A percentile compares a stretch with the other conserved stretches of the same genome.
Conservation (phyloP, 805 yeast species). For the Candida insectorum region DNA sequence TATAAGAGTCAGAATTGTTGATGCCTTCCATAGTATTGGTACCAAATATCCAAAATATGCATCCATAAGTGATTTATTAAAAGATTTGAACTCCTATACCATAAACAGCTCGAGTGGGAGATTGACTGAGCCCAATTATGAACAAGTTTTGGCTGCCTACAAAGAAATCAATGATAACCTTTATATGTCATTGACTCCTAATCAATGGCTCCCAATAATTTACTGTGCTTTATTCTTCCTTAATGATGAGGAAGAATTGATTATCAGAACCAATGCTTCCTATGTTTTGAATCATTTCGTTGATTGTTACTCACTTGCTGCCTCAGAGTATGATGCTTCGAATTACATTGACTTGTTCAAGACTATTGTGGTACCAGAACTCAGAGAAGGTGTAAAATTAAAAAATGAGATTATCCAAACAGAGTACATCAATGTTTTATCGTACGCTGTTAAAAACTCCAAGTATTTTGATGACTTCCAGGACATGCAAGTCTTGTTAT, state of each 20-base stretch:
- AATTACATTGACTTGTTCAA: slow-evolving; percentile 43
- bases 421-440: slow-evolving; percentile 68
- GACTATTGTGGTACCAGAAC: slow-evolving; percentile 55
- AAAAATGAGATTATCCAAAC: slow-evolving; percentile 56
- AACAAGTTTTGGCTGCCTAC: slow-evolving; percentile 66
- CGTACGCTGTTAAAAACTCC: slow-evolving; percentile 54
- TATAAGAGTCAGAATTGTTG: slow-evolving; percentile 60
- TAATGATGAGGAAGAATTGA: slow-evolving; percentile 73
- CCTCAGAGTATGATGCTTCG: slow-evolving; percentile 19
- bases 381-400: slow-evolving; percentile 65
- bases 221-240: slow-evolving; percentile 67
- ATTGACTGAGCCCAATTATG: slow-evolving; percentile 77
- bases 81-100: slow-evolving; percentile 63
- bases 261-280: slow-evolving; percentile 75
- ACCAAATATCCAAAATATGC: slow-evolving; percentile 41
- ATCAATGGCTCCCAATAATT: slow-evolving; percentile 79
- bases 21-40: slow-evolving; percentile 59
- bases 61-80: slow-evolving; percentile 49
- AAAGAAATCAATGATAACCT: slow-evolving; percentile 56
- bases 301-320: slow-evolving; percentile 45
- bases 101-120: slow-evolving; percentile 41
- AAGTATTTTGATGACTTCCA: slow-evolving; percentile 46
- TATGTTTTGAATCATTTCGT: slow-evolving; percentile 60
- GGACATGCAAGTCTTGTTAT: slow-evolving; percentile 64
- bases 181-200: slow-evolving; percentile 40